Evolutionary conservation across 306 rosid genomes (phyloP), one percentile per base, ranked within the genome.

Genomic region (Abrus pulchellus): DNA sequence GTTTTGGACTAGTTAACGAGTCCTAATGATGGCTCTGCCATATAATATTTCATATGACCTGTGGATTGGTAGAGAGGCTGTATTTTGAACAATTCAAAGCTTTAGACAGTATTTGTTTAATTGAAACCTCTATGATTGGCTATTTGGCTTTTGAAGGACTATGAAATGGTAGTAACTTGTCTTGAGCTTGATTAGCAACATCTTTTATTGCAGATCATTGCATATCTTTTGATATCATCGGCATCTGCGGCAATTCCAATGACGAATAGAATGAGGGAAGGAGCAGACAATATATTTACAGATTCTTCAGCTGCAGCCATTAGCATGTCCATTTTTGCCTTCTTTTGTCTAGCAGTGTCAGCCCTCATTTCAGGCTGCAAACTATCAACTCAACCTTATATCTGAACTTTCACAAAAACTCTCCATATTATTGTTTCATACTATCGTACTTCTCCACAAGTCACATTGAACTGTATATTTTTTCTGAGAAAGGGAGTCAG

Each of bases 171-270:
- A 63, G 40, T 11, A 27, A 13, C 5, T 52, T 29, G 11, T 40
- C 3, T 33, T 63, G 59, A 78, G 38, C 6, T 38, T 75, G 41
- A 70, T 27, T 53, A 55, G 6, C 53, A 13, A 70, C 27, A 5
- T 68, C 34, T 73, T 73, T 75, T 0, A 28, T 66, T 82, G 80
- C 89, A 95, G 99, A 81, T 93, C 14, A 83, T 85, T 83, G 93
- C 99, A 3, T 93, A 91, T 80, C 82, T 95, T 27, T 59, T 91
- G 88, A 83, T 95, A 59, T 95, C 99, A 52, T 74, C 98, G 4
- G 87, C 93, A 3, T 95, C 99, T 28, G 53, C 97, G 0, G 96
- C 94, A 0, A 64, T 84, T 73, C 96, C 99, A 2, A 0, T 87
- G 55, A 96, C 93, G 76, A 85, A 93, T 34, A 83, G 84, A n/a